A percentile compares a stretch with the other conserved stretches of the same genome.
phyloP scores from a whole-genome alignment of 257 asterid species.

The Solanum rostratum region DNA sequence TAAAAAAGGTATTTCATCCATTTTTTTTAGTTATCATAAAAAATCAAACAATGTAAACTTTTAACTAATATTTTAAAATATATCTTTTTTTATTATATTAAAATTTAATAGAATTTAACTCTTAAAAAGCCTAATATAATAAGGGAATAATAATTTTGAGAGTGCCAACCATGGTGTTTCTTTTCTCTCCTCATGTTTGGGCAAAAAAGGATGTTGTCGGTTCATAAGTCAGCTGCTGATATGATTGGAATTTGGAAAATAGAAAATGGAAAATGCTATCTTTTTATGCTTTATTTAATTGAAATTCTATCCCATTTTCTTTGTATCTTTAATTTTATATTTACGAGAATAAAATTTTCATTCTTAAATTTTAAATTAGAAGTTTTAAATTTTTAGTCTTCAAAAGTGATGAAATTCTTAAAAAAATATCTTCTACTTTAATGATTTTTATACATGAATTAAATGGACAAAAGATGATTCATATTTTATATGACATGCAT shows the following conservation, averaged over 20 bases:
- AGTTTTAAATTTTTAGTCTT: background rate
- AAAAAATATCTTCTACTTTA: too few relatives aligned
- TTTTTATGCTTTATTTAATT: constrained; percentile 1
- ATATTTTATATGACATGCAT: background rate
- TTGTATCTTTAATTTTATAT: background rate
- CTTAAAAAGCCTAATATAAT: too few relatives aligned
- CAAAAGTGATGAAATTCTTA: background rate
- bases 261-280: constrained; percentile 10
- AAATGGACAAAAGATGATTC: background rate
- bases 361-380: background rate
- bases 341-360: background rate
- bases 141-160: constrained; percentile 1
- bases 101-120: too few relatives aligned
- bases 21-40: too few relatives aligned
- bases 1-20: background rate
- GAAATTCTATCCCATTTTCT: background rate
- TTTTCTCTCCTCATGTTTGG: constrained; percentile 8
- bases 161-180: background rate
- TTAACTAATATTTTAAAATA: too few relatives aligned
- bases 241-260: constrained; percentile 40
- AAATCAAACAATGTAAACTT: too few relatives aligned
- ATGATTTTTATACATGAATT: background rate
- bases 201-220: constrained; percentile 22
- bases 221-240: constrained; percentile 37
- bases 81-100: too few relatives aligned